These are phyloP conservation scores for Scolecobasidium constrictum DNA, from an alignment of 2,329 filamentous ascomycete genomes.

Conservation along the genomic window DNA sequence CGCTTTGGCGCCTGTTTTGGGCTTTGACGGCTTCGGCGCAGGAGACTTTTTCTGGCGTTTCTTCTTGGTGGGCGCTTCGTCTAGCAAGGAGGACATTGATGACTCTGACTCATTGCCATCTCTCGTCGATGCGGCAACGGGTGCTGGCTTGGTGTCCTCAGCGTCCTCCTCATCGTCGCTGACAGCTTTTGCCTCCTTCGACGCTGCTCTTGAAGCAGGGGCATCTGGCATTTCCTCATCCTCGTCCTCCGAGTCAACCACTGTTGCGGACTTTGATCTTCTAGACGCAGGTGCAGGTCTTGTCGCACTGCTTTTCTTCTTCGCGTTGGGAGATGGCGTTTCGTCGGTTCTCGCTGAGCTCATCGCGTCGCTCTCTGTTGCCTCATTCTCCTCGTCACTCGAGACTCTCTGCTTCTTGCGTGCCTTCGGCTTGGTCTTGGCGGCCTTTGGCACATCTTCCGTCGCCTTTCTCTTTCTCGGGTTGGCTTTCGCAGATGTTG, in stretches of 20 bases:
- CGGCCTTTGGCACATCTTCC: constrained; percentile 14
- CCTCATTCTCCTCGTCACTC: constrained; percentile 10
- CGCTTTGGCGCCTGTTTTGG: constrained; percentile 22
- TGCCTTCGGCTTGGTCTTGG: constrained; percentile 11
- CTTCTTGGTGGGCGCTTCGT: constrained; percentile 56
- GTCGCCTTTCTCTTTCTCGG: not conserved
- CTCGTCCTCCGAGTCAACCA: not conserved
- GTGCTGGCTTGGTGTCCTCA: not conserved
- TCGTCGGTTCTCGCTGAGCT: constrained; percentile 3
- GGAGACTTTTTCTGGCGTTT: constrained; percentile 25
- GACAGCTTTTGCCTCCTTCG: not conserved
- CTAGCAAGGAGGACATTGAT: constrained; percentile 66
- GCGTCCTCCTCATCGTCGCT: not conserved
- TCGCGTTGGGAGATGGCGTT: not conserved
- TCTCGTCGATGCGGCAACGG: constrained; percentile 6
- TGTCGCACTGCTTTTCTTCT: not conserved
- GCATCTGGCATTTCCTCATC: not conserved
- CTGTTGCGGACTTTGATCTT: too few species aligned
- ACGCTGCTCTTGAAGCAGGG: not conserved
- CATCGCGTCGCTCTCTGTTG: constrained; percentile 7
- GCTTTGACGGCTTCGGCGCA: constrained; percentile 15
- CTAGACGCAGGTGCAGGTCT: not conserved
- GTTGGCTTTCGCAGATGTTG: constrained; percentile 11
- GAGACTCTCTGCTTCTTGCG: constrained; percentile 8
- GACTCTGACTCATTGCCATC: constrained; percentile 37